Conservation (phyloP, 2,329 filamentous ascomycete species). For the Diaporthe destruens region DNA sequence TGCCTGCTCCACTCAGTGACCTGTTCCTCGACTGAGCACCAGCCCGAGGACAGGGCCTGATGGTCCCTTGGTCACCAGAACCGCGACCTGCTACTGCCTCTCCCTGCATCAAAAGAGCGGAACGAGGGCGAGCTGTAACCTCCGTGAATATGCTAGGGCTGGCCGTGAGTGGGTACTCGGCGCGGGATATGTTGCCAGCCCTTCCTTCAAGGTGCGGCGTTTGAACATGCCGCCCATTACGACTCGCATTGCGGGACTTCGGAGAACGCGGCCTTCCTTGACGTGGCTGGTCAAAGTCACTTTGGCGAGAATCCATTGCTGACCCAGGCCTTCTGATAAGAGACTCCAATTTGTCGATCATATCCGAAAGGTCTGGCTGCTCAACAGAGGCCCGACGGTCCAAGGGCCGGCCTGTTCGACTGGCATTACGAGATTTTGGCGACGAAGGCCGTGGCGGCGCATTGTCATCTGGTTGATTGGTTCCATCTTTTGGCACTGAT, state of each 20-base stretch:
- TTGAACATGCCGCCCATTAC: conserved; percentile 1
- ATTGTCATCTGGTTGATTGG: neutral
- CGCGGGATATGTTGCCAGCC: conserved; percentile 38
- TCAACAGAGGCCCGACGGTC: neutral
- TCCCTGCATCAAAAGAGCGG: neutral
- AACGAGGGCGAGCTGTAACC: neutral
- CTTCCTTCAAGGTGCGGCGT: neutral
- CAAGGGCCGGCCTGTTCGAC: conserved; percentile 40
- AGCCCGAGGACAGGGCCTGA: neutral
- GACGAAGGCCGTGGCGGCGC: conserved; percentile 47
- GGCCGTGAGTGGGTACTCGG: conserved; percentile 42
- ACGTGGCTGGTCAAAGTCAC: neutral
- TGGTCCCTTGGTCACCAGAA: neutral
- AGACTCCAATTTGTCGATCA: neutral
- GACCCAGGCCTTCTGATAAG: conserved; percentile 18
- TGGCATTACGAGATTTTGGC: conserved; percentile 55
- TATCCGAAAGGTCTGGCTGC: neutral
- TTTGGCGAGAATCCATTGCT: neutral
- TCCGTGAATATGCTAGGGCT: conserved; percentile 48
- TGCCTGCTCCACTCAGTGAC: neutral
- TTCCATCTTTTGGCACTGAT: neutral
- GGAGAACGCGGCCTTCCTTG: conserved; percentile 48
- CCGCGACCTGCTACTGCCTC: neutral
- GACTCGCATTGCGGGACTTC: conserved; percentile 54
- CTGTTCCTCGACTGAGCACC: neutral